Base-by-base conservation (phyloP, 768 basidiomycete species). In the Chalciporus sphaerocephalus region DNA sequence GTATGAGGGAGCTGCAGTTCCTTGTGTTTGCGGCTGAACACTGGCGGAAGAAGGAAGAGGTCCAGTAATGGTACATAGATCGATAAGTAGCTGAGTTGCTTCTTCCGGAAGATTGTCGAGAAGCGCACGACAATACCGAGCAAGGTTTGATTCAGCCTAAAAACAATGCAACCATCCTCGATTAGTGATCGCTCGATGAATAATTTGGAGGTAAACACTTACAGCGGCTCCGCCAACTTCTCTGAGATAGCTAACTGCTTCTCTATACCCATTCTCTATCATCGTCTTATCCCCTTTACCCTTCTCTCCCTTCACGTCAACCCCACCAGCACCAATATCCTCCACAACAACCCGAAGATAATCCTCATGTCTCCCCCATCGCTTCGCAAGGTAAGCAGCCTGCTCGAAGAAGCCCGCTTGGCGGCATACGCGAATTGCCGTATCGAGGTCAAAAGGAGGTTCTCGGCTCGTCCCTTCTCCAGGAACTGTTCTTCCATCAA, bases 321-420 rank as follows among this genome's bases (percentile, higher is more conserved):
- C 35, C 23, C 38, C 40, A 18, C 55, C 55, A 10, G 48, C 38
- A 11, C 79, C 83, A 1, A 85, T 82, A 67, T 98, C 96, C 65
- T 98, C 94, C 38, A 99, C 87, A 66, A 93, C 86, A 38, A 98
- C 94, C 47, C 90, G 74, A 32, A 99, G 65, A 65, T 92, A 97
- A 54, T 97, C 95, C 56, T 94, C 92, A 54, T 97, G 92, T 17
- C 88, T 69, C 23, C 85, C 82, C 65, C 92, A 98, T 60, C 91
- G 90, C 69, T 83, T 83, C 16, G 96, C 95, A 13, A 99, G 76
- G 61, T 94, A 98, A 1, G 83, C 81, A 1, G 95, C 95, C 60
- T 98, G 95, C 45, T 93, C 86, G 56, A 90, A 96, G 64, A 95
- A 98, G 0, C 92, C 92, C 2, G 93, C 95, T 65, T 98, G 95